Evolutionary conservation across 2,329 filamentous ascomycete genomes (phyloP), one percentile per base, ranked within the genome.

Genomic region (Ambrosiella xylebori): DNA sequence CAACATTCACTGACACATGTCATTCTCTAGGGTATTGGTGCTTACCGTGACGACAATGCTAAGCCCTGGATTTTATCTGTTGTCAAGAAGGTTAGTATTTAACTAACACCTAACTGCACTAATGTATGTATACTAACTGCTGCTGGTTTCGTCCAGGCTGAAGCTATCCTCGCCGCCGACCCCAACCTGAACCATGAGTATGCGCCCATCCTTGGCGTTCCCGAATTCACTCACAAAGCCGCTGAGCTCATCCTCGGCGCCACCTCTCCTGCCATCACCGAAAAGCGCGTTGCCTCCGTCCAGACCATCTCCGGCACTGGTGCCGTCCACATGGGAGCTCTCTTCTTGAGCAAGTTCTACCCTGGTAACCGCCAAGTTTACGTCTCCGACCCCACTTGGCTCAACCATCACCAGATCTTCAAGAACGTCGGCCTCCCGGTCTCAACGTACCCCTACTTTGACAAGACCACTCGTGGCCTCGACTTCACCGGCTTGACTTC

Each of bases 401-500:
- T 86, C 64, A 98, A 98, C 76, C 93, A 98, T 81, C 84, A 94
- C 75, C 93, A 97, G 72, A 96, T 98, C 77, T 95, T 98, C 76
- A 80, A 77, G 71, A 97, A 97, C 68, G 89, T 96, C 67, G 78
- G 80, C 65, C 76, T 97, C 37, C 74, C 81, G 39, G 80, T 88
- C 65, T 84, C 84, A 64, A 81, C 81, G 63, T 98, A 98, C 74
- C 93, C 91, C 54, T 98, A 98, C 78, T 98, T 95, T 75, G 84
- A 83, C 70, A 82, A 88, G 69, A 70, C 86, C 68, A 95, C 90
- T 63, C 90, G 88, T 69, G 90, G 88, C 54, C 83, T 98, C 56
- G 89, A 97, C 72, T 90, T 95, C 67, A 82, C 86, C 61, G 91
- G 89, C 72, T 90, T 97, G 85, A 81, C 88, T 69, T 69, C 74